A percentile compares a stretch with the other conserved stretches of the same genome.
Evolutionary conservation across 176 grass and related monocot species (phyloP).

Genomic region (Dactylis glomerata): DNA sequence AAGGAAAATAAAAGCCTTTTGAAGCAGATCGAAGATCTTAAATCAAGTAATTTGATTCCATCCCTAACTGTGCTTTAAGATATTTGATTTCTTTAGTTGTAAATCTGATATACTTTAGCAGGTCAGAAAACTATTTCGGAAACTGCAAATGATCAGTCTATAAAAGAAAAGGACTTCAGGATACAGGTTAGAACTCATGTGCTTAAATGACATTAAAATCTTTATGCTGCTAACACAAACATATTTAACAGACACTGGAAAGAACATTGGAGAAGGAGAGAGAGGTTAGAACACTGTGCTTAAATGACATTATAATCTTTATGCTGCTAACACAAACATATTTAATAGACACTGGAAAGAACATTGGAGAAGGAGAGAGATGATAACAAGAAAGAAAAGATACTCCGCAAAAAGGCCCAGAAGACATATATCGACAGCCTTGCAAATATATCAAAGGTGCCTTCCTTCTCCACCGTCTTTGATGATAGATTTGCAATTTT

Average conservation of each 20-base stretch:
- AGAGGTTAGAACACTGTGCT: conserved; percentile 7
- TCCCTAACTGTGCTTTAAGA: neutral
- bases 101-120: conserved; percentile 47
- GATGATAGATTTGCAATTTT: neutral
- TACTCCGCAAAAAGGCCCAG: conserved; percentile 38
- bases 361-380: conserved; percentile 81
- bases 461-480: conserved; percentile 5
- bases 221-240: conserved; percentile 33
- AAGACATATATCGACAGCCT: conserved; percentile 12
- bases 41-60: conserved; percentile 65
- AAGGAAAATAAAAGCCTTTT: conserved; percentile 63
- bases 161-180: conserved; percentile 87
- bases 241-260: conserved; percentile 70
- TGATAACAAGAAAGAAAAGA: conserved; percentile 62
- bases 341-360: conserved; percentile 78
- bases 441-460: conserved; percentile 46
- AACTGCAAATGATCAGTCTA: conserved; percentile 55
- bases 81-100: conserved; percentile 7
- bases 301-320: conserved; percentile 9
- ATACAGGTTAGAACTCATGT: conserved; percentile 64
- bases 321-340: conserved; percentile 31
- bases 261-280: conserved; percentile 59
- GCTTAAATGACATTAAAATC: conserved; percentile 9
- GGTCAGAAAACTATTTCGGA: conserved; percentile 60
- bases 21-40: conserved; percentile 93